Evolutionary conservation across 148 eudicot genomes (phyloP).

Genomic region (Camellia lanceoleosa): DNA sequence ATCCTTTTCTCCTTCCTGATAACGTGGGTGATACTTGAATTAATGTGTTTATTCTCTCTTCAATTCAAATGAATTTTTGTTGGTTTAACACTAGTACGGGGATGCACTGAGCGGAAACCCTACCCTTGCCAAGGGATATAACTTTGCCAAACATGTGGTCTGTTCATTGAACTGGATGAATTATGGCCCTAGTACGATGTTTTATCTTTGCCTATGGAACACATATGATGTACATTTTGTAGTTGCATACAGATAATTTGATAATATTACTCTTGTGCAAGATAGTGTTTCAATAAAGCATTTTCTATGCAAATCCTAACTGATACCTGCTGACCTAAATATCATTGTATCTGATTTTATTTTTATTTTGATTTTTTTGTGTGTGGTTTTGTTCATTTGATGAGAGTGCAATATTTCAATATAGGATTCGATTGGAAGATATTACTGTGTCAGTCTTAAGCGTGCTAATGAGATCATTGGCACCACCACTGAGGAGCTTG

Average conservation of each 20-base stretch:
- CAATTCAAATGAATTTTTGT: not conserved
- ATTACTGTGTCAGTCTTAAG: slow-evolving; percentile 56
- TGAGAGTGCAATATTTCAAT: not conserved
- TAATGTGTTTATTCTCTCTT: not conserved
- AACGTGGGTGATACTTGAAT: not conserved
- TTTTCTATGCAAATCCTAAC: not conserved
- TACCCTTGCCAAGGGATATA: too few relatives aligned
- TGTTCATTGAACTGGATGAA: not conserved
- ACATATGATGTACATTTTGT: too few relatives aligned
- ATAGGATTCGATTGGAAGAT: slow-evolving; percentile 81
- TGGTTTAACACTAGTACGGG: not conserved
- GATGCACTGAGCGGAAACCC: not conserved
- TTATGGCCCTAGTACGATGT: not conserved
- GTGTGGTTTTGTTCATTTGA: not conserved
- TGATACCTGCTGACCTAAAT: not conserved
- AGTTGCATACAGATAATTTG: not conserved
- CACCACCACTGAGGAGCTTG: slow-evolving; percentile 76
- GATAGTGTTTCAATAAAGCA: not conserved
- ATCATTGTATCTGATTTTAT: not conserved
- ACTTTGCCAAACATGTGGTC: not conserved
- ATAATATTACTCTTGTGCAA: not conserved
- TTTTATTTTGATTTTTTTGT: not conserved
- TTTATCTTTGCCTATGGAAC: not conserved
- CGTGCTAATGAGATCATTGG: slow-evolving; percentile 91
- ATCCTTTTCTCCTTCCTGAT: not conserved